These are phyloP conservation scores for Alternaria tenuissima DNA, from an alignment of 2,329 filamentous ascomycete genomes.

Conservation along the genomic window DNA sequence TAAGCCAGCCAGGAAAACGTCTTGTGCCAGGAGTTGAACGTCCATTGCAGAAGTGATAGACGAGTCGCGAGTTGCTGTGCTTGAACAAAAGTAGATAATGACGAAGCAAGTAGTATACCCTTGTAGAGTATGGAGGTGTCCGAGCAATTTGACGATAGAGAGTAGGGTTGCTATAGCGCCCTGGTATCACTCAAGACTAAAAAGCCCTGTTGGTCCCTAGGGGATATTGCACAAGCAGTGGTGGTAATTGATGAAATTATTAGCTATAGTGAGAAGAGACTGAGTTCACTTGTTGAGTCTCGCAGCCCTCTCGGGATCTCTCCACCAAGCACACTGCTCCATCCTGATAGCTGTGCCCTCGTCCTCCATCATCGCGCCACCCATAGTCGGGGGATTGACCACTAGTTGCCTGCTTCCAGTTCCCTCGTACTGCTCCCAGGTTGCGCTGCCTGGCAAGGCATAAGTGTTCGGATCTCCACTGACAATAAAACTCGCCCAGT, in stretches of 20 bases:
- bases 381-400: conserved; percentile 32
- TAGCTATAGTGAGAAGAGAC: background rate
- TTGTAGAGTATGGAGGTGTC: too few species aligned
- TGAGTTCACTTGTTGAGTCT: conserved; percentile 41
- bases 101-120: too few species aligned
- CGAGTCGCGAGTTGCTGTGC: too few species aligned
- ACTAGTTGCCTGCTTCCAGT: conserved; percentile 27
- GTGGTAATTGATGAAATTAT: background rate
- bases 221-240: background rate
- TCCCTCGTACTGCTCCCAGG: conserved; percentile 42
- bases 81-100: too few species aligned
- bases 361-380: conserved; percentile 37
- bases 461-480: conserved; percentile 47
- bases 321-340: conserved; percentile 46
- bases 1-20: too few species aligned
- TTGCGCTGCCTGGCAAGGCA: conserved; percentile 26
- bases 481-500: conserved; percentile 48
- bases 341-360: conserved; percentile 38
- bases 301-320: conserved; percentile 37
- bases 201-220: background rate
- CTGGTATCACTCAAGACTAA: background rate
- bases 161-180: background rate
- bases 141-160: too few species aligned
- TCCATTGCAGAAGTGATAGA: too few species aligned
- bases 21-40: too few species aligned